phyloP scores from a whole-genome alignment of 1,284 basidiomycete species.

The Ganoderma sinense region DNA sequence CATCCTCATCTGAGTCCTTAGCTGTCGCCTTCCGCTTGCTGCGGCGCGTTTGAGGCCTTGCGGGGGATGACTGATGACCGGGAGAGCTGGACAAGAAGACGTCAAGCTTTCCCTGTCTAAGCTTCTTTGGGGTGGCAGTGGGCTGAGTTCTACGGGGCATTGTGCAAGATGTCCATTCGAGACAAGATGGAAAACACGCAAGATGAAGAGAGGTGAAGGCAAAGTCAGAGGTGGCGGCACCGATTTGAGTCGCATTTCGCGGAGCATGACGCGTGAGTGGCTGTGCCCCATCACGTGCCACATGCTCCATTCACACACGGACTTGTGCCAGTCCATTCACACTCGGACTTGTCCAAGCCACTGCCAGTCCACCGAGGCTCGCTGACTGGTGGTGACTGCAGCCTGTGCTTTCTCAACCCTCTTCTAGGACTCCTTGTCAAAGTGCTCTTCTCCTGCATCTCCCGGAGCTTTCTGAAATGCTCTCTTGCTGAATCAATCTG shows the following conservation, averaged over 20 bases:
- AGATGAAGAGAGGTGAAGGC: not conserved
- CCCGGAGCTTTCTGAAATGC: not conserved
- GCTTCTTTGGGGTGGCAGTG: constrained; percentile 23
- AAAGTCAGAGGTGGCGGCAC: not conserved
- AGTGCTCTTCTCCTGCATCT: not conserved
- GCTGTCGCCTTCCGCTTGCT: constrained; percentile 3
- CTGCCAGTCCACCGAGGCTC: too few species aligned
- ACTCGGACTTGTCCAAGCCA: too few species aligned
- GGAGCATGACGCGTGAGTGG: not conserved
- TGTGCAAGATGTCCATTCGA: not conserved
- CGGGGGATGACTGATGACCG: constrained; percentile 16
- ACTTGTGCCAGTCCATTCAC: too few species aligned
- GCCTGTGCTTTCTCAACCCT: not conserved
- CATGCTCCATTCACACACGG: too few species aligned
- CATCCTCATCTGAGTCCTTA: not conserved
- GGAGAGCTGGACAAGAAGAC: constrained; percentile 39
- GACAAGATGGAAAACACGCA: not conserved
- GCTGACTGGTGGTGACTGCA: not conserved
- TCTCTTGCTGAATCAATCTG: not conserved
- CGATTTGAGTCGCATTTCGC: not conserved
- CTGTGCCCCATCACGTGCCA: not conserved
- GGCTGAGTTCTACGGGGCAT: constrained; percentile 30
- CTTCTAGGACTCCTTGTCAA: not conserved
- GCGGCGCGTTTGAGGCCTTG: constrained; percentile 7
- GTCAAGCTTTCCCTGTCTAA: constrained; percentile 44